Evolutionary conservation across 75 land plant species (phyloP).

Genomic region (Cunninghamia lanceolata): DNA sequence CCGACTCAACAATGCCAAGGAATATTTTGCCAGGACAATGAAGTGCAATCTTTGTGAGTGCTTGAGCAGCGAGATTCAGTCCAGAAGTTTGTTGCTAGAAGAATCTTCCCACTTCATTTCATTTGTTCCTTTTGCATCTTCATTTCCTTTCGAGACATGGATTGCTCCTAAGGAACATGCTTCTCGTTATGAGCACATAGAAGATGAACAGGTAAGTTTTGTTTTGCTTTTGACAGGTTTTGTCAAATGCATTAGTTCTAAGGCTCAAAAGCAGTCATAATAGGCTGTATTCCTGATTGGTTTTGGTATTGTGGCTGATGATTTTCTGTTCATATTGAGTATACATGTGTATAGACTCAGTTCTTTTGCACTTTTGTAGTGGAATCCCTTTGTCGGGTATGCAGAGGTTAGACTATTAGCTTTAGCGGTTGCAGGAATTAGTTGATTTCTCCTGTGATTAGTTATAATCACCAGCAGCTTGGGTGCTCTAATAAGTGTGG

Average conservation of each 20-base stretch:
- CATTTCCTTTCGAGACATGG: conserved; percentile 92
- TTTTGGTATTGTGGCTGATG: not conserved
- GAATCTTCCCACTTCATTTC: conserved; percentile 55
- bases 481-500: not conserved
- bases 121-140: conserved; percentile 77
- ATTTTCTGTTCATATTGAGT: not conserved
- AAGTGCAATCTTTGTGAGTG: conserved; percentile 65
- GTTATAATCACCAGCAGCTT: not conserved
- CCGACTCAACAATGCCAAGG: conserved; percentile 49
- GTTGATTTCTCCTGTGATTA: not conserved
- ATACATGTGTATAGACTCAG: not conserved
- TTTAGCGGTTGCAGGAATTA: not conserved
- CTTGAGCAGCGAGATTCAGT: conserved; percentile 21
- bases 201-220: conserved; percentile 58
- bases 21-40: conserved; percentile 40
- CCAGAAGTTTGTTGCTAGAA: conserved; percentile 49
- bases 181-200: conserved; percentile 67
- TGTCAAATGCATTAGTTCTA: not conserved
- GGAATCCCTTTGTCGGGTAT: not conserved
- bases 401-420: not conserved
- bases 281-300: not conserved
- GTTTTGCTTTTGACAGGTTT: not conserved
- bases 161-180: conserved; percentile 70
- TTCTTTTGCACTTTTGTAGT: not conserved
- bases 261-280: not conserved